A percentile compares a stretch with the other conserved stretches of the same genome.
Evolutionary conservation across 164 flowering plant genomes (phyloP).

Genomic region (Umbellularia californica): DNA sequence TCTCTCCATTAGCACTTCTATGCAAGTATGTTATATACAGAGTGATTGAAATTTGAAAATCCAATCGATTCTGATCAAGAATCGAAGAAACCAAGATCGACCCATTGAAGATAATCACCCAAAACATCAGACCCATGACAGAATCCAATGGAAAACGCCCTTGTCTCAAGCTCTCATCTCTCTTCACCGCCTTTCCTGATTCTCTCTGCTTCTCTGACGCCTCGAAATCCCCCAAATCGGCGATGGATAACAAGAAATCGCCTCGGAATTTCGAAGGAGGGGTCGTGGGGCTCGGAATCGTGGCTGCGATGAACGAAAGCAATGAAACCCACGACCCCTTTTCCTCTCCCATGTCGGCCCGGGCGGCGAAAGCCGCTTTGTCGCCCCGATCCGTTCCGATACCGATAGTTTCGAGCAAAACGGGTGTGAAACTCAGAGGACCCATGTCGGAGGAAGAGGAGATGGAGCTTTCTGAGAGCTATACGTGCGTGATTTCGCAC

Average conservation of each 20-base stretch:
- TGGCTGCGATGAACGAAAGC: conserved; percentile 40
- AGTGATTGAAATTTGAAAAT: background rate
- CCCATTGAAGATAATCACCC: background rate
- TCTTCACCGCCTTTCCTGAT: conserved; percentile 24
- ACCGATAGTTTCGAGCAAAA: conserved; percentile 22
- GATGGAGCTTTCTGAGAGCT: conserved; percentile 52
- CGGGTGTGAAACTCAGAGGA: conserved; percentile 15
- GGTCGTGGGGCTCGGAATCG: conserved; percentile 46
- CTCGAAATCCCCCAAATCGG: conserved; percentile 14
- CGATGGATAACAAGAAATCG: conserved; percentile 18
- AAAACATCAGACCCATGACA: background rate
- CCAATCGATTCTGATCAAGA: background rate
- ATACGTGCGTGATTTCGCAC: conserved; percentile 57
- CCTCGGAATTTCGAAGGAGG: conserved; percentile 29
- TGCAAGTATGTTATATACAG: background rate
- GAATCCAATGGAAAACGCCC: conserved; percentile 2
- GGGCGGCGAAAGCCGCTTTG: conserved; percentile 6
- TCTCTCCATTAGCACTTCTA: background rate
- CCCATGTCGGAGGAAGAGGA: conserved; percentile 12
- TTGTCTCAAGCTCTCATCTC: conserved; percentile 22
- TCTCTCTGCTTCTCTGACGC: conserved; percentile 7
- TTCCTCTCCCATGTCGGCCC: background rate
- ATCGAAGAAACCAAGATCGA: background rate
- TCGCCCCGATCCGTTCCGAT: conserved; percentile 38
- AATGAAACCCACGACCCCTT: conserved; percentile 14